phyloP scores from a whole-genome alignment of 1,139 yeast genomes.

The Kodamaea fungicola region DNA sequence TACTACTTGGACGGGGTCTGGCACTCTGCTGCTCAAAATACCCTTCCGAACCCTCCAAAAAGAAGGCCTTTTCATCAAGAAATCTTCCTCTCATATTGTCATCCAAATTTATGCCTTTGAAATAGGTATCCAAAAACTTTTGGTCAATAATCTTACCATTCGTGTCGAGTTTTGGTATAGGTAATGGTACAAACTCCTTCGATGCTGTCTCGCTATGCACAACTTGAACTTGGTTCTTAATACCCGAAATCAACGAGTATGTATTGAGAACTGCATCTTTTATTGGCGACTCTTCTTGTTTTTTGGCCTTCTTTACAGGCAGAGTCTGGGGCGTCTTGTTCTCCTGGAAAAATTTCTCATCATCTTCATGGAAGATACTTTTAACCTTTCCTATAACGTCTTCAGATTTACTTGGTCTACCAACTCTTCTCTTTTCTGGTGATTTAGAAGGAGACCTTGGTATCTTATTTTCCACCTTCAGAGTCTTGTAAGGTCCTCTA shows the following conservation, averaged over 20 bases:
- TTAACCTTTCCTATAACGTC: constrained; percentile 29
- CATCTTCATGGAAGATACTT: constrained; percentile 34
- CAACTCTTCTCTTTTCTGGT: constrained; percentile 18
- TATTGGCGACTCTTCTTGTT: not conserved
- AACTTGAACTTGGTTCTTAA: not conserved
- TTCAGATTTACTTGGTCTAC: constrained; percentile 36
- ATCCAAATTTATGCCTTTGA: constrained; percentile 26
- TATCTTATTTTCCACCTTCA: not conserved
- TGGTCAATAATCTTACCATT: constrained; percentile 30
- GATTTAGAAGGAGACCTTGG: not conserved
- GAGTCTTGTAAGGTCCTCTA: not conserved
- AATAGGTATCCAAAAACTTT: constrained; percentile 27
- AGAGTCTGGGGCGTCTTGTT: constrained; percentile 10
- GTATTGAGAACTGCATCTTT: not conserved
- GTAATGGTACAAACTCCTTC: constrained; percentile 28
- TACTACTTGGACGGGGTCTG: constrained; percentile 56
- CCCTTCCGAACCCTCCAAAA: constrained; percentile 85
- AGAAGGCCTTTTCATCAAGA: constrained; percentile 56
- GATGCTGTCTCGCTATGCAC: not conserved
- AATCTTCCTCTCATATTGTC: constrained; percentile 27
- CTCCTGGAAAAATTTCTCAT: constrained; percentile 22
- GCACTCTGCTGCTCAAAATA: constrained; percentile 77
- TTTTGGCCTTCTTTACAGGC: constrained; percentile 3
- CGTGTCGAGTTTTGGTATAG: constrained; percentile 32
- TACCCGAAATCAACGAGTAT: not conserved